Base-by-base conservation (phyloP, 2,329 filamentous ascomycete genomes). In the Hirsutella minnesotensis region DNA sequence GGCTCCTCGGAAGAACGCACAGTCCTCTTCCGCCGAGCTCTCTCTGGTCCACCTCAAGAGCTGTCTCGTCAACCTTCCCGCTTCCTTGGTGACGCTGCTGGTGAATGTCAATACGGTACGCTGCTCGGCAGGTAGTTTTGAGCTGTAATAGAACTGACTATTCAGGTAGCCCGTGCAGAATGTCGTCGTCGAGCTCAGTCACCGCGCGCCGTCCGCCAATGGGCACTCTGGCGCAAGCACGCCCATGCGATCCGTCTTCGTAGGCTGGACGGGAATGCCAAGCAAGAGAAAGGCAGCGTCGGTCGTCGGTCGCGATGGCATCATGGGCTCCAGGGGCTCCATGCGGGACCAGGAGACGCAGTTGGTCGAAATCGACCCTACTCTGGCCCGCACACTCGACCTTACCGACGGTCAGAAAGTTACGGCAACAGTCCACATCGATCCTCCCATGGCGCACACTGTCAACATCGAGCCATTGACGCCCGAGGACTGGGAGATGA, bases 191-290 rank as follows among this genome's bases (percentile, higher is more conserved):
- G 92, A 98, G 66, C 75, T 98, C 49, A 83, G 74, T 59, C 94
- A 84, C 65, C 56, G 73, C 47, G 64, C 76, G 35, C 60, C 71
- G 34, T 67, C 73, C 19, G 60, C 75, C 34, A 58, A 54, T 38
- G 43, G 70, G 43, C 67, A 70, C 50, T 56, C 67, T 21, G 67
- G 69, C 53, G 56, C 68, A 33, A 60, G 69, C 41, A 58, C 67
- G 7, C 63, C 67, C 42, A 76, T 79, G 52, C 77, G 74, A 55
- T 94, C 86, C 39, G 72, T 94, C 53, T 98, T 84, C 59, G 72
- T 94, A 46, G 92, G 92, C 60, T 98, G 92, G 92, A 95, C 92
- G 10, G 92, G 92, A 53, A 94, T 98, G 86, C 84, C 88, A 50
- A 95, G 89, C 69, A 94, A 89, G 72, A 79, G 86, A 56, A 84